Conservation (phyloP, 805 yeast genomes). For the Wickerhamomyces xylosicus region DNA sequence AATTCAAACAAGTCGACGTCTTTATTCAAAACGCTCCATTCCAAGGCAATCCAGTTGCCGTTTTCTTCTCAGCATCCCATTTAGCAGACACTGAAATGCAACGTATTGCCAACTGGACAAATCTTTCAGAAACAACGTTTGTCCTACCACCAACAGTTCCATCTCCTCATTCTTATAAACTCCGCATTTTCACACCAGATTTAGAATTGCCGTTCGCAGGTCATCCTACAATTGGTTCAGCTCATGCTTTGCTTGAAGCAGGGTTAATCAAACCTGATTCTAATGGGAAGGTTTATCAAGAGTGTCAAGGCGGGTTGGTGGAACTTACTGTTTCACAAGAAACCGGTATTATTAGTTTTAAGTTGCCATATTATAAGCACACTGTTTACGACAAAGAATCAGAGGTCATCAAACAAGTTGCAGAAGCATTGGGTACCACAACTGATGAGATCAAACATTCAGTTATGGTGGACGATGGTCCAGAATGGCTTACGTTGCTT, state of each 20-base stretch:
- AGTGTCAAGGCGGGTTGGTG: constrained; percentile 36
- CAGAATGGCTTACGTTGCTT: constrained; percentile 32
- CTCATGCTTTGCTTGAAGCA: constrained; percentile 33
- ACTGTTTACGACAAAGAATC: background rate
- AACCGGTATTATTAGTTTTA: constrained; percentile 19
- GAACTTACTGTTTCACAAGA: constrained; percentile 19
- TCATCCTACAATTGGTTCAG: constrained; percentile 50
- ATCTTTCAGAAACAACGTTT: constrained; percentile 49
- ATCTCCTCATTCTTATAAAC: constrained; percentile 31
- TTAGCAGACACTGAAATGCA: constrained; percentile 32
- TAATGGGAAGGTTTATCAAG: constrained; percentile 26
- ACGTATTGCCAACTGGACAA: constrained; percentile 47
- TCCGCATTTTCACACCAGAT: constrained; percentile 39
- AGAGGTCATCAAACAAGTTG: constrained; percentile 8
- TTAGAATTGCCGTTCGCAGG: constrained; percentile 53
- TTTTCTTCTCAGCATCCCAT: constrained; percentile 30
- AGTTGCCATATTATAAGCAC: constrained; percentile 10
- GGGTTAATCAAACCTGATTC: constrained; percentile 19
- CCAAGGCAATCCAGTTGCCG: constrained; percentile 44
- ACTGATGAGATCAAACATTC: constrained; percentile 13
- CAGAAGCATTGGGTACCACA: constrained; percentile 6
- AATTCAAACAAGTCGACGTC: constrained; percentile 27
- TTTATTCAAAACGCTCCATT: constrained; percentile 19
- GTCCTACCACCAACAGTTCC: constrained; percentile 26
- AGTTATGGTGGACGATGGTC: constrained; percentile 31